These are phyloP conservation scores for Scutellaria barbata DNA, from an alignment of 257 asterid species.

Conservation along the genomic window DNA sequence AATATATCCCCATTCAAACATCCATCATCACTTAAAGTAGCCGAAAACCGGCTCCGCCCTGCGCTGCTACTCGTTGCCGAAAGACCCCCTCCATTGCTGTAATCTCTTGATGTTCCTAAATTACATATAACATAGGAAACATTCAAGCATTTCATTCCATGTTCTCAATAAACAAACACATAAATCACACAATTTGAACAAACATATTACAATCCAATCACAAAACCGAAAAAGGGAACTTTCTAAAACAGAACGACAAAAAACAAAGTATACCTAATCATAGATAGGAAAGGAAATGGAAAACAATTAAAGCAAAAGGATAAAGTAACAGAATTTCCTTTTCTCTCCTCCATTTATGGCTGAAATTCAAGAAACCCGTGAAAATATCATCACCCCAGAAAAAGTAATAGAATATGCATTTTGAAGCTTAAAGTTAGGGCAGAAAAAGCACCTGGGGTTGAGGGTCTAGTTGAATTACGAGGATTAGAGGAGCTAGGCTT, in stretches of 20 bases:
- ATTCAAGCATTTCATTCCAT: constrained; percentile 9
- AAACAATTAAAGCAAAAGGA: constrained; percentile 3
- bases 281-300: constrained; percentile 3
- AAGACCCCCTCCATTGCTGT: constrained; percentile 50
- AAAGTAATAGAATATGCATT: constrained; percentile 11
- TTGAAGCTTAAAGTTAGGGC: constrained; percentile 9
- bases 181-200: neutral
- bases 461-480: constrained; percentile 41
- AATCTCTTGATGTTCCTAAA: constrained; percentile 58
- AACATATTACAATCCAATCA: neutral
- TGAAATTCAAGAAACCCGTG: constrained; percentile 31
- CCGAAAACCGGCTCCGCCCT: constrained; percentile 47
- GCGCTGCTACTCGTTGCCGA: constrained; percentile 53
- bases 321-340: neutral
- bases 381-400: constrained; percentile 34
- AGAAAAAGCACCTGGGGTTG: constrained; percentile 60
- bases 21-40: constrained; percentile 47
- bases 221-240: neutral
- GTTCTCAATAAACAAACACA: neutral
- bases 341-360: neutral
- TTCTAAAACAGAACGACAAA: neutral
- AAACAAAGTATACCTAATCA: constrained; percentile 15
- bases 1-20: constrained; percentile 44
- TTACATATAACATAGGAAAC: constrained; percentile 18
- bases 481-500: constrained; percentile 49